Evolutionary conservation across 805 yeast species (phyloP).

Genomic region (Hanseniaspora occidentalis): DNA sequence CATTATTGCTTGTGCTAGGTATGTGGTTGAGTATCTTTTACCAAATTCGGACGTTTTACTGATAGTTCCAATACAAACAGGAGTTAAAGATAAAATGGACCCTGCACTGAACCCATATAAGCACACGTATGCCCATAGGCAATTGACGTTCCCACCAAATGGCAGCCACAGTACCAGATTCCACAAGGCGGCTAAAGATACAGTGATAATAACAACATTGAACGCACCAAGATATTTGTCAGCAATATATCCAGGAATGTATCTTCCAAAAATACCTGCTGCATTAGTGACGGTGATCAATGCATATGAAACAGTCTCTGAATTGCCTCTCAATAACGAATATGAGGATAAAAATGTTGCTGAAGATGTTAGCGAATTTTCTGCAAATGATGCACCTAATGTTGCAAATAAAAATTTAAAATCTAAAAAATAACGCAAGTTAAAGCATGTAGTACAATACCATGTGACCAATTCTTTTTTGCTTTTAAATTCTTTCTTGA

Average conservation of each 20-base stretch:
- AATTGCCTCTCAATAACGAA: constrained; percentile 35
- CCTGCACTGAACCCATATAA: constrained; percentile 38
- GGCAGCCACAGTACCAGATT: constrained; percentile 26
- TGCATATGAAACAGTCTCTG: constrained; percentile 31
- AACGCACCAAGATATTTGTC: constrained; percentile 33
- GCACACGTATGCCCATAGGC: constrained; percentile 29
- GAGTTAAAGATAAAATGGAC: constrained; percentile 37
- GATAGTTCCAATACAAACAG: constrained; percentile 40
- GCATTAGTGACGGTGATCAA: constrained; percentile 32
- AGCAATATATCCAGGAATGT: constrained; percentile 25
- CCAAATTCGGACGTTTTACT: constrained; percentile 38
- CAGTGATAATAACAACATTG: constrained; percentile 30
- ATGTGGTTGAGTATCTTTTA: constrained; percentile 38
- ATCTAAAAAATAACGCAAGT: constrained; percentile 30
- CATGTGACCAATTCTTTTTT: constrained; percentile 19
- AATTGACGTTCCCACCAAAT: constrained; percentile 21
- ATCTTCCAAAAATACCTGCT: constrained; percentile 26
- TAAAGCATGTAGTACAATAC: constrained; percentile 20
- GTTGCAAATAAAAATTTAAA: constrained; percentile 30
- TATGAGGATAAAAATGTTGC: constrained; percentile 43
- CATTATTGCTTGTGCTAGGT: constrained; percentile 38
- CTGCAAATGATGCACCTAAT: constrained; percentile 33
- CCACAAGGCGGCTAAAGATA: constrained; percentile 20
- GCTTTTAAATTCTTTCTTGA: constrained; percentile 27
- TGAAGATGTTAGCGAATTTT: constrained; percentile 33